Base-by-base conservation (phyloP, 1,284 basidiomycete species). In the Apiotrichum brassicae region DNA sequence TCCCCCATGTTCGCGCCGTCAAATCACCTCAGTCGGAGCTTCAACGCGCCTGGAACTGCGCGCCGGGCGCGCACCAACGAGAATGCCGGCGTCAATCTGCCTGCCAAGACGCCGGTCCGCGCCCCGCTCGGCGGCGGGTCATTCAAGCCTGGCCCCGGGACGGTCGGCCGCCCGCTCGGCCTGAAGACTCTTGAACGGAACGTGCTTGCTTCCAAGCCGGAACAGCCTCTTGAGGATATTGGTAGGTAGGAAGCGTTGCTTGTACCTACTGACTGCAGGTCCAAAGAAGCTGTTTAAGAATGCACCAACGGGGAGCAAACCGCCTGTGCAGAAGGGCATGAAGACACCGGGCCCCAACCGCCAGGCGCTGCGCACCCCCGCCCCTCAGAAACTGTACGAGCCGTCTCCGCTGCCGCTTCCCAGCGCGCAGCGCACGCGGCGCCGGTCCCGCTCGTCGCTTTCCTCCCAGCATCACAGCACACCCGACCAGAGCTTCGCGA, bases 401-500 rank as follows among this genome's bases (percentile, higher is more conserved):
- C 59, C 63, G 4, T 51, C 56, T 1, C 61, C 65, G 2, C 61
- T 64, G 1, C 67, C 69, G 2, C 49, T 71, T 3, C 67, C 69
- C 8, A 65, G 63, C 4, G 69, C 69, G 0, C 58, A 62, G 19
- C 55, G 65, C 23, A 57, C 57, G 3, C 53, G 67, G 13, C 54
- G 66, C 19, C 47, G 52, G 7, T 54, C 53, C 7, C 49, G 49
- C 14, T 34, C 50, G 12, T 49, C 44, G 6, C 41, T 54, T 12
- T 28, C 46, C 12, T 49, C 44, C 3, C 44, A 52, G 20, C 28
- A 38, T 24, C 18, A 38, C 36, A 28, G 28, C 34, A 51, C 25
- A 28, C 38, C 43, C 14, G 28, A 39, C 20, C 36, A 39, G 19
- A 38, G 38, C 38, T 41, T 41, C 23, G 19, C 30, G 20, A 44